Conservation (phyloP, 495 filamentous ascomycete species). For the Lophium mytilinum region DNA sequence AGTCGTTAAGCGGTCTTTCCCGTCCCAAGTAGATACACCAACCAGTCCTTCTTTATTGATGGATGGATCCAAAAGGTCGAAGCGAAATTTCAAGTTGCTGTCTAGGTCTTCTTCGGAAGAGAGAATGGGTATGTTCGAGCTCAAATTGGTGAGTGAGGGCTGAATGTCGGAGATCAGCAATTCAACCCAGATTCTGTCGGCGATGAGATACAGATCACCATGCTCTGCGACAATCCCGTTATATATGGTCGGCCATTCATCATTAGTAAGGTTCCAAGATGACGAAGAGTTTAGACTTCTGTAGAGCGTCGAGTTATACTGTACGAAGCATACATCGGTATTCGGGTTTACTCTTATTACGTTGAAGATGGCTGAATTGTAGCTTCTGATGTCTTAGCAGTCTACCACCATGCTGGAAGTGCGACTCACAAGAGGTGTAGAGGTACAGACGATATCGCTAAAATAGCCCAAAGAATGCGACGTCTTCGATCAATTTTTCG, state of each 20-base stretch:
- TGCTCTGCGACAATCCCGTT: background rate
- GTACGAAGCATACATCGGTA: background rate
- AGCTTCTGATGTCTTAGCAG: background rate
- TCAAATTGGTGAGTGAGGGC: background rate
- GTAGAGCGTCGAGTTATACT: background rate
- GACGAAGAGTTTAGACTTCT: background rate
- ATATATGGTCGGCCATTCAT: background rate
- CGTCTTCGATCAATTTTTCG: background rate
- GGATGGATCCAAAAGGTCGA: background rate
- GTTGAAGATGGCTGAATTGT: background rate
- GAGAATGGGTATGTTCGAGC: background rate
- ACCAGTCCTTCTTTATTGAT: background rate
- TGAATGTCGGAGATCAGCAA: background rate
- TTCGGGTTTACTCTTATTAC: background rate
- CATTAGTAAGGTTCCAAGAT: background rate
- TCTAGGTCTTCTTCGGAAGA: background rate
- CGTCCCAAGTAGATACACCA: background rate
- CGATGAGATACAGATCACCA: background rate
- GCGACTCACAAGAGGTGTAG: conserved; percentile 10
- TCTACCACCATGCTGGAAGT: background rate
- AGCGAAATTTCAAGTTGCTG: background rate
- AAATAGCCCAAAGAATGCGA: background rate
- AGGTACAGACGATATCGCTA: conserved; percentile 6
- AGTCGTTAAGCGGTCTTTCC: background rate
- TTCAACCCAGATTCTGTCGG: background rate